A percentile compares a stretch with the other conserved stretches of the same genome.
Conservation (phyloP, 2,329 filamentous ascomycete genomes). For the Aciculosporium take region DNA sequence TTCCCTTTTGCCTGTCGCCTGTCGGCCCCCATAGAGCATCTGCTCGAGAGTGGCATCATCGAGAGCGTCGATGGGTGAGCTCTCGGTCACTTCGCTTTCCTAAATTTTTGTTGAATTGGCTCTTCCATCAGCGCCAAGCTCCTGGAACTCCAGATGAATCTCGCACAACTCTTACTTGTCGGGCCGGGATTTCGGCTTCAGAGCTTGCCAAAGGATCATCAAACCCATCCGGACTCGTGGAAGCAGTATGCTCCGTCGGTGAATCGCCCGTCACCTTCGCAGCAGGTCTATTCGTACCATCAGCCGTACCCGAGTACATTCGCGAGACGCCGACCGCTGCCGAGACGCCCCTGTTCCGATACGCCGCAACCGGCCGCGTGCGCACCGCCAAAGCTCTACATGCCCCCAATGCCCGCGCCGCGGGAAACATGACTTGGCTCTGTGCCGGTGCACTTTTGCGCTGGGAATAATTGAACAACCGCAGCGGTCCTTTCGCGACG, state of each 20-base stretch:
- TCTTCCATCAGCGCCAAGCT: constrained; percentile 1
- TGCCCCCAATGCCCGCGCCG: constrained; percentile 20
- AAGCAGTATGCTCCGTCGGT: neutral
- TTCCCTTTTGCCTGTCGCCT: constrained; percentile 14
- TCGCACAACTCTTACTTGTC: constrained; percentile 4
- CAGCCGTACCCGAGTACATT: constrained; percentile 21
- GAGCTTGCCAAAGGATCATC: neutral
- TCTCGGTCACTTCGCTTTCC: neutral
- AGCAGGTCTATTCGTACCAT: constrained; percentile 12
- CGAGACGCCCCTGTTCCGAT: constrained; percentile 12
- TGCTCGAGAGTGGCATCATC: constrained; percentile 24
- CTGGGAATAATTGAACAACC: neutral
- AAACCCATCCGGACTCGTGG: neutral
- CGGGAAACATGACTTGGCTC: constrained; percentile 19
- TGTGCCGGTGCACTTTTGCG: constrained; percentile 2
- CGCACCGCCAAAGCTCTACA: constrained; percentile 20
- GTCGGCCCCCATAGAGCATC: constrained; percentile 22
- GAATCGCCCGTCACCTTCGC: neutral
- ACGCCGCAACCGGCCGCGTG: constrained; percentile 13
- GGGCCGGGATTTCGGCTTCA: neutral
- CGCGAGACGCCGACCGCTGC: constrained; percentile 10
- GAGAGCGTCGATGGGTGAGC: constrained; percentile 12
- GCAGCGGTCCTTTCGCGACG: constrained; percentile 1
- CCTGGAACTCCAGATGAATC: neutral
- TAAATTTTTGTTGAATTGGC: neutral